Base-by-base conservation (phyloP, 768 basidiomycete species). In the Amanita brunnescens region DNA sequence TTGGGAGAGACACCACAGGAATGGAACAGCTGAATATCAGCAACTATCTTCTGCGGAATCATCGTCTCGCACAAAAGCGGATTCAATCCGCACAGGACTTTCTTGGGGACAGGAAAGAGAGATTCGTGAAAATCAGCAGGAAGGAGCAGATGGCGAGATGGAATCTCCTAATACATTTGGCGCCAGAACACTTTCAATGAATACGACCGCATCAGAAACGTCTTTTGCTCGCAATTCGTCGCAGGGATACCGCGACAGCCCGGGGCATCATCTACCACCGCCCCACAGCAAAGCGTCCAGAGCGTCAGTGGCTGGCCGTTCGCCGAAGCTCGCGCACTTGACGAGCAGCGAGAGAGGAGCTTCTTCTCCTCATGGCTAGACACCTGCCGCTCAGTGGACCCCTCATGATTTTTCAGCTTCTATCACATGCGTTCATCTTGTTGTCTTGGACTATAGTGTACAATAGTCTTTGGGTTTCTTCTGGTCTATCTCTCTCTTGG, bases 121-220 rank as follows among this genome's bases (percentile, higher is more conserved):
- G 16, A 34, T 53, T 47, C 66, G 66, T 55, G 74, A 76, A 47
- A 59, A 61, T 41, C 65, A 64, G 30, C 63, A 64, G 53, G 42
- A 9, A 29, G 59, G 60, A 47, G 59, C 66, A 5, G 71, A 70
- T 29, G 62, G 65, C 33, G 73, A 76, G 44, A 62, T 63, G 38
- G 70, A 67, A 33, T 77, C 79, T 13, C 74, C 74, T 2, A 74
- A 71, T 14, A 72, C 79, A 5, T 73, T 74, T 52, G 77, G 81
- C 47, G 60, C 74, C 14, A 63, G 77, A 41, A 70, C 78, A 13
- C 65, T 74, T 23, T 79, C 80, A 0, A 62, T 76, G 68, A 18
- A 45, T 62, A 26, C 67, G 65, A 48, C 56, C 59, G 3, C 56
- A 7, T 44, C 59, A 29, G 61, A 66, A 14, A 44, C 62, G 6